A percentile compares a stretch with the other conserved stretches of the same genome.
phyloP scores from a whole-genome alignment of 1,284 basidiomycete species.

The Tranzscheliella williamsii region DNA sequence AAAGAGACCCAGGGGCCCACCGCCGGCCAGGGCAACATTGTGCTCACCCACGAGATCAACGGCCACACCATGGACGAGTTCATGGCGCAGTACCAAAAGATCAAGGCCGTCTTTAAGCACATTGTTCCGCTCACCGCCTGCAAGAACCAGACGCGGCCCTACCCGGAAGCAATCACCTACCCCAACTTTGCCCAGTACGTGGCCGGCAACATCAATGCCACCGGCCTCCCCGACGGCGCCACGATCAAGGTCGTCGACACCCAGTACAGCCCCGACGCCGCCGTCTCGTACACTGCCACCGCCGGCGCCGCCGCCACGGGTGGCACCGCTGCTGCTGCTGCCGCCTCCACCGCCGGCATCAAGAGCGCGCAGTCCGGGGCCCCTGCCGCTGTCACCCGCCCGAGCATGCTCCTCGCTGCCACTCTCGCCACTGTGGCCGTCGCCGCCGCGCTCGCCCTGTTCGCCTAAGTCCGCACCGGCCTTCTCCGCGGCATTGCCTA shows the following conservation, averaged over 20 bases:
- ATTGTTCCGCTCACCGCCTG: slow-evolving; percentile 57
- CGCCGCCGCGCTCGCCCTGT: background rate
- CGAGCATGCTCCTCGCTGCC: background rate
- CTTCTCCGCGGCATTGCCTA: too few species aligned
- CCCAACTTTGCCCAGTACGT: slow-evolving; percentile 51
- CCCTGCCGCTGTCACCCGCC: background rate
- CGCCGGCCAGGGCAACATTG: slow-evolving; percentile 62
- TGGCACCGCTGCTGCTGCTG: background rate
- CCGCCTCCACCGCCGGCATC: background rate
- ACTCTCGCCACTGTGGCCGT: background rate
- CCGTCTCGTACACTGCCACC: slow-evolving; percentile 11
- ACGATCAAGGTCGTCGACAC: slow-evolving; percentile 27
- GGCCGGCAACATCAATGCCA: slow-evolving; percentile 45
- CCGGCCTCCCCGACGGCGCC: slow-evolving; percentile 35
- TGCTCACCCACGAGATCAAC: slow-evolving; percentile 59
- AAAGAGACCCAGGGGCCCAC: slow-evolving; percentile 58
- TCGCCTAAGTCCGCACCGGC: background rate
- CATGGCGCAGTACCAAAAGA: slow-evolving; percentile 48
- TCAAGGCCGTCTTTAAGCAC: slow-evolving; percentile 52
- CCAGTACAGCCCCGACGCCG: slow-evolving; percentile 16
- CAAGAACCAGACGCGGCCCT: slow-evolving; percentile 61
- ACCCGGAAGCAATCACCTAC: slow-evolving; percentile 63
- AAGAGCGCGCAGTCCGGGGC: slow-evolving; percentile 1
- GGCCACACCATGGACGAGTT: slow-evolving; percentile 52
- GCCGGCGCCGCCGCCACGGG: slow-evolving; percentile 4